Evolutionary conservation across 2,329 filamentous ascomycete species (phyloP).

Genomic region (Westerdykella aurantiaca): DNA sequence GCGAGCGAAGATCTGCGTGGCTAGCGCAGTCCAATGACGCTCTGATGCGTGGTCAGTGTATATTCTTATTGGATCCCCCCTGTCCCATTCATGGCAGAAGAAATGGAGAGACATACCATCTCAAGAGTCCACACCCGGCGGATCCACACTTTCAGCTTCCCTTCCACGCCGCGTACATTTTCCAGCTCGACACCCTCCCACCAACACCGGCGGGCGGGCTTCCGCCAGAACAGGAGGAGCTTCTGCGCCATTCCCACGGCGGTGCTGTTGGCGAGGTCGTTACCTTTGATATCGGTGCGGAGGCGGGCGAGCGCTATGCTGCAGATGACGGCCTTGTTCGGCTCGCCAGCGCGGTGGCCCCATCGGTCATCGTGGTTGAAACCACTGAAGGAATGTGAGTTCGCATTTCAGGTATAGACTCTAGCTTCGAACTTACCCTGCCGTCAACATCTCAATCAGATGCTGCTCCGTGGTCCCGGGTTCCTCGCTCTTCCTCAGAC

Average conservation of each 20-base stretch:
- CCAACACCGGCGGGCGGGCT: conserved; percentile 94
- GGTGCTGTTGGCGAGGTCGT: conserved; percentile 65
- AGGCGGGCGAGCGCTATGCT: conserved; percentile 88
- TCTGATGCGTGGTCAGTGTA: conserved; percentile 43
- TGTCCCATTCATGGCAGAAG: conserved; percentile 3
- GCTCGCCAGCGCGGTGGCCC: conserved; percentile 96
- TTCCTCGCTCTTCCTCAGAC: conserved; percentile 90
- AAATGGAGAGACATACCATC: conserved; percentile 56
- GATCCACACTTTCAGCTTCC: conserved; percentile 96
- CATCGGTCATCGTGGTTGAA: conserved; percentile 94
- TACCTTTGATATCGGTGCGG: conserved; percentile 80
- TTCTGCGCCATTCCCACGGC: conserved; percentile 98
- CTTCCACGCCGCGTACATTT: conserved; percentile 82
- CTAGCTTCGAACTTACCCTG: conserved; percentile 61
- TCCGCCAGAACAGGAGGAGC: conserved; percentile 93
- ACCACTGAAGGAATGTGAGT: conserved; percentile 53
- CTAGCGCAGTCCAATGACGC: conserved; percentile 77
- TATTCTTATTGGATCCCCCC: conserved; percentile 2
- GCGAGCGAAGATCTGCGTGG: neutral
- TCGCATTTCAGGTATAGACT: neutral
- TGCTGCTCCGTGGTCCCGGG: conserved; percentile 95
- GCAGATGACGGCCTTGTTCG: conserved; percentile 97
- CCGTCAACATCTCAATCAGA: conserved; percentile 97
- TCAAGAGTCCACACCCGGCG: conserved; percentile 96
- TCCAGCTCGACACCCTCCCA: conserved; percentile 96